Evolutionary conservation across 345 rosid species (phyloP).

Genomic region (Rhodamnia argentea): DNA sequence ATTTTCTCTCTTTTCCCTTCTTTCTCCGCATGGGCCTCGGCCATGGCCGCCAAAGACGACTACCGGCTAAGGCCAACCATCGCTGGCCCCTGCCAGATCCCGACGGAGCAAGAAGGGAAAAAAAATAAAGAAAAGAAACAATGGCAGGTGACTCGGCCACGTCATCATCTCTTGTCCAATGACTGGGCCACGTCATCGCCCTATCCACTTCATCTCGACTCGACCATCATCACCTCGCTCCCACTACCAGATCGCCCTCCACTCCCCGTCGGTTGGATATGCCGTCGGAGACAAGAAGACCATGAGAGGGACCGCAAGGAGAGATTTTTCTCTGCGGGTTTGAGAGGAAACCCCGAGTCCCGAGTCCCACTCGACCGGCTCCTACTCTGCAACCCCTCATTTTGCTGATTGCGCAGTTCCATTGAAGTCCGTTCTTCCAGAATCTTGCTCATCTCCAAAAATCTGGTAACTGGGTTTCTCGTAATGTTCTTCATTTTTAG

Average conservation of each 20-base stretch:
- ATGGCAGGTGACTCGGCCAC: neutral
- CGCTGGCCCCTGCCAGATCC: no score
- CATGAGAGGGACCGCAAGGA: neutral
- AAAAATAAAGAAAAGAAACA: no score
- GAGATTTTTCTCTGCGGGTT: neutral
- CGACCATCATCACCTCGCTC: neutral
- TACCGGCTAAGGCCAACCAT: no score
- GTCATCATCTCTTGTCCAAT: neutral
- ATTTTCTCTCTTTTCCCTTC: no score
- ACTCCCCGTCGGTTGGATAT: neutral
- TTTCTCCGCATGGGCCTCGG: no score
- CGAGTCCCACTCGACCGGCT: neutral
- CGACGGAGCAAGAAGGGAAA: no score
- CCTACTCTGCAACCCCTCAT: neutral
- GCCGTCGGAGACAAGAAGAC: neutral
- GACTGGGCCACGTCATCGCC: neutral
- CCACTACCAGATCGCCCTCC: neutral
- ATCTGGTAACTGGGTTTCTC: neutral
- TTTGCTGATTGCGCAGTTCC: neutral
- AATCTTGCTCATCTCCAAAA: neutral
- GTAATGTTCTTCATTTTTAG: neutral
- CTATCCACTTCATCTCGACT: neutral
- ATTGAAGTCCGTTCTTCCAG: neutral
- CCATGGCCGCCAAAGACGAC: no score
- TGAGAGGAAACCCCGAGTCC: neutral